Evolutionary conservation across 2,329 filamentous ascomycete genomes (phyloP).

Genomic region (Hyphodiscus sp.): DNA sequence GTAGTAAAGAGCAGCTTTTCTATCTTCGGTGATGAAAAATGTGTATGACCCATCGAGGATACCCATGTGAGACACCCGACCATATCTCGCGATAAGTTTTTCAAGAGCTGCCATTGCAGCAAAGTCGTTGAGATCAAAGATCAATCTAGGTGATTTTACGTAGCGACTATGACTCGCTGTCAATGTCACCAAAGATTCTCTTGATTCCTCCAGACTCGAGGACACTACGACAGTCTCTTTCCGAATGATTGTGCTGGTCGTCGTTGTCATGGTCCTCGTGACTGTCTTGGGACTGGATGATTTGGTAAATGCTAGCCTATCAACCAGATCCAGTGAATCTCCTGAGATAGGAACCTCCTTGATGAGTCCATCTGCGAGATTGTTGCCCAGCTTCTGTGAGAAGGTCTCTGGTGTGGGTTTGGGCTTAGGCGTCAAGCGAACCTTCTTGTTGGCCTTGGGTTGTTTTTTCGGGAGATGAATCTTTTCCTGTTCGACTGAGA

Average conservation of each 20-base stretch:
- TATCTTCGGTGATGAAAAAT: constrained; percentile 33
- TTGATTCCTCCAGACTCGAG: background rate
- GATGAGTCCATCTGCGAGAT: background rate
- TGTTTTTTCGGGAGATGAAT: background rate
- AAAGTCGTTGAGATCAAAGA: constrained; percentile 30
- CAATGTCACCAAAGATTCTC: background rate
- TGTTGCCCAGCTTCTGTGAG: background rate
- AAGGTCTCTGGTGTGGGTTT: background rate
- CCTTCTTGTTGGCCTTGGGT: background rate
- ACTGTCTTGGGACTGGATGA: background rate
- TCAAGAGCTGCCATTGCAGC: constrained; percentile 29
- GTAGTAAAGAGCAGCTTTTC: constrained; percentile 33
- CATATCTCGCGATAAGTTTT: constrained; percentile 29
- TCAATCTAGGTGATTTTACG: background rate
- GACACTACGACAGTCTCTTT: background rate
- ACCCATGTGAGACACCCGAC: constrained; percentile 37
- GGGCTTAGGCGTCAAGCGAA: no score
- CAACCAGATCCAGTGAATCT: background rate
- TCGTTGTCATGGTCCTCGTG: background rate
- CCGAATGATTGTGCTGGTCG: background rate
- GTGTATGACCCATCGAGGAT: constrained; percentile 36
- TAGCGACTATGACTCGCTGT: background rate
- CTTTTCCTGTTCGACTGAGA: background rate
- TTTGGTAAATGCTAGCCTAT: background rate
- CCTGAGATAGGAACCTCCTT: background rate